Percentiles rank a stretch among this genome's conserved stretches.
Evolutionary conservation across 176 grass and related monocot genomes (phyloP).

Genomic region (barley (Hordeum vulgare)): MorexV3_pseudomolecules_assembly NC_058523.1:408489483-408489982

Average conservation of each 20-base stretch:
- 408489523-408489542: too few relatives aligned
- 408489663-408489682: slow-evolving; percentile 17
- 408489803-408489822: slow-evolving; percentile 16
- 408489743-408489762: slow-evolving; percentile 22
- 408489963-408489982: neutral
- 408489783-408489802: neutral
- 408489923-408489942: neutral
- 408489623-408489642: too few relatives aligned
- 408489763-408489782: neutral
- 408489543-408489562: too few relatives aligned
- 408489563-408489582: too few relatives aligned
- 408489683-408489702: neutral
- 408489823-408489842: neutral
- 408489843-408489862: neutral
- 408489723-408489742: neutral
- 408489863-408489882: neutral
- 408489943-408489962: neutral
- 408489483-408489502: too few relatives aligned
- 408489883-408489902: neutral
- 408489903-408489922: neutral
- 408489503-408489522: too few relatives aligned
- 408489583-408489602: too few relatives aligned
- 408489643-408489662: neutral
- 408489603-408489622: too few relatives aligned
- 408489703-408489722: neutral